Conservation (phyloP, 306 rosid genomes). For the Potentilla sterilis region DNA sequence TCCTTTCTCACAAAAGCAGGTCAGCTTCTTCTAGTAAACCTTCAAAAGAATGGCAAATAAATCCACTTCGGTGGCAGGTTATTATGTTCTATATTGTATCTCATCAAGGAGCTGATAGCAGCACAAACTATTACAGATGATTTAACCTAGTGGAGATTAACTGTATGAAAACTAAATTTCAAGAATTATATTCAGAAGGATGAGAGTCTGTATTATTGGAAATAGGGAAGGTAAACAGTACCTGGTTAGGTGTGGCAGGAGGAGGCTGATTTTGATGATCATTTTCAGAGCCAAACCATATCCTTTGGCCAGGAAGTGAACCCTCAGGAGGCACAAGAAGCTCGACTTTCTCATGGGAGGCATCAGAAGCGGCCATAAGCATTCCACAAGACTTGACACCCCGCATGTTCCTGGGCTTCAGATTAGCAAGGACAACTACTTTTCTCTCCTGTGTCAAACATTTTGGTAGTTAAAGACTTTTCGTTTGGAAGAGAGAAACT, state of each 20-base stretch:
- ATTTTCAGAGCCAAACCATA: slow-evolving; percentile 83
- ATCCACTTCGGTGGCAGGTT: background rate
- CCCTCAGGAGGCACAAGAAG: slow-evolving; percentile 82
- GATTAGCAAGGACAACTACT: slow-evolving; percentile 77
- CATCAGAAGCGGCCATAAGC: slow-evolving; percentile 98
- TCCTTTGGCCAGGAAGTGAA: slow-evolving; percentile 77
- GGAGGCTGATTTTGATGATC: slow-evolving; percentile 60
- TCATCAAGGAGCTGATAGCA: background rate
- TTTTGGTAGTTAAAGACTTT: background rate
- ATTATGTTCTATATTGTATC: background rate
- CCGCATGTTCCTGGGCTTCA: slow-evolving; percentile 95
- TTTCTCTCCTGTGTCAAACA: slow-evolving; percentile 50
- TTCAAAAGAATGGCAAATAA: background rate
- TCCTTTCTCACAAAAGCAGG: background rate
- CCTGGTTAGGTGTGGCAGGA: slow-evolving; percentile 86
- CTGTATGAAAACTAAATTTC: background rate
- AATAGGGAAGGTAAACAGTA: background rate
- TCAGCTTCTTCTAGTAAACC: background rate
- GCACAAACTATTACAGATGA: background rate
- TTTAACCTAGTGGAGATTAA: background rate
- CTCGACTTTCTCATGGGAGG: slow-evolving; percentile 75
- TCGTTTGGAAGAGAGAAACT: background rate
- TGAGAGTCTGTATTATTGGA: background rate
- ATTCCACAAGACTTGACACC: slow-evolving; percentile 88
- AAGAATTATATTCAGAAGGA: background rate